phyloP scores from a whole-genome alignment of 768 basidiomycete species.

The Xerocomus potaroensis region DNA sequence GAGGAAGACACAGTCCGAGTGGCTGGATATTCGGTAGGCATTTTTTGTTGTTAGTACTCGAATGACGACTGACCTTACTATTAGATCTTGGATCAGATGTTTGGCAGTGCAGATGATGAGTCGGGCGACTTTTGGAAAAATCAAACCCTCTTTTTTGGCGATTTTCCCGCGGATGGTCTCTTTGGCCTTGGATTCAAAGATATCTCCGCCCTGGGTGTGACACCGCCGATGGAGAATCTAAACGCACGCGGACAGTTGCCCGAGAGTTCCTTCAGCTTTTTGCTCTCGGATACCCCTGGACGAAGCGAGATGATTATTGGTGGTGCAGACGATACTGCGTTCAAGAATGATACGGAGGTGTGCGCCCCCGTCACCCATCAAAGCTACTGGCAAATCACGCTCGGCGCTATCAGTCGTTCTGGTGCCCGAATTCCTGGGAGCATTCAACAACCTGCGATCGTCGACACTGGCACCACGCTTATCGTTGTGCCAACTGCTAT shows the following conservation, averaged over 20 bases:
- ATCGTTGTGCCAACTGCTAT: slow-evolving; percentile 11
- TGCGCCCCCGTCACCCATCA: slow-evolving; percentile 23
- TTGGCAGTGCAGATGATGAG: slow-evolving; percentile 35
- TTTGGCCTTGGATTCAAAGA: slow-evolving; percentile 38
- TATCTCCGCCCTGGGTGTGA: slow-evolving; percentile 30
- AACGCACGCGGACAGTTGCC: slow-evolving; percentile 26
- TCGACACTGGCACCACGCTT: slow-evolving; percentile 32
- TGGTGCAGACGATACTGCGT: slow-evolving; percentile 43
- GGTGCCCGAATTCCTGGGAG: neutral
- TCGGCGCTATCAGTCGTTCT: slow-evolving; percentile 17
- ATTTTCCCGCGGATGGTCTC: slow-evolving; percentile 33
- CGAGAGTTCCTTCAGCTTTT: slow-evolving; percentile 40
- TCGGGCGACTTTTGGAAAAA: slow-evolving; percentile 23
- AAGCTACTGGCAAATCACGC: slow-evolving; percentile 35
- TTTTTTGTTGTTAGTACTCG: neutral
- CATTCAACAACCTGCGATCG: slow-evolving; percentile 18
- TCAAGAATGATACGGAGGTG: slow-evolving; percentile 43
- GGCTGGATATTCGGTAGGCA: slow-evolving; percentile 28
- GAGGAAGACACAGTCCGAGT: slow-evolving; percentile 37
- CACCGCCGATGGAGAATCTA: slow-evolving; percentile 41
- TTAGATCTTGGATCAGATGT: slow-evolving; percentile 32
- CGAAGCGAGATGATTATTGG: slow-evolving; percentile 18
- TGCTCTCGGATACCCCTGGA: slow-evolving; percentile 31
- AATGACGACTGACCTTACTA: neutral
- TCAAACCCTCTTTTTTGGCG: slow-evolving; percentile 6